These are phyloP conservation scores for Sugiyamaella floridensis DNA, from an alignment of 805 yeast species.

Conservation along the genomic window DNA sequence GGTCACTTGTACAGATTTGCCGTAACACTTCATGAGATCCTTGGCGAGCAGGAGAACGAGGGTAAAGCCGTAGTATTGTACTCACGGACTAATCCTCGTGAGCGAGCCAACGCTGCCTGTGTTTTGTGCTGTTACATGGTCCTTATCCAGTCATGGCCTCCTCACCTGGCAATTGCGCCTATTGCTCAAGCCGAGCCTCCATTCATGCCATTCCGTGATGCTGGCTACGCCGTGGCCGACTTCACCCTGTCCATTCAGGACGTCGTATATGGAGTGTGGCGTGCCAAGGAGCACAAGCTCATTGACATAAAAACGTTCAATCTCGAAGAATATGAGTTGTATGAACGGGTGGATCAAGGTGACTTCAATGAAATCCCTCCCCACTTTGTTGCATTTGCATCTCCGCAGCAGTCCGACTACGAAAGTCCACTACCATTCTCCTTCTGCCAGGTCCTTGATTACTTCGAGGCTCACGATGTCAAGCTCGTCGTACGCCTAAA, in stretches of 20 bases:
- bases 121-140: conserved; percentile 90
- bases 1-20: conserved; percentile 95
- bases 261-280: conserved; percentile 92
- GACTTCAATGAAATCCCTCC: conserved; percentile 89
- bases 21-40: conserved; percentile 82
- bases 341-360: conserved; percentile 94
- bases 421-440: conserved; percentile 25
- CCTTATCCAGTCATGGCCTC: conserved; percentile 94
- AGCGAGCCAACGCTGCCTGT: conserved; percentile 91
- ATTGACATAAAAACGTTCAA: conserved; percentile 81
- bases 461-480: conserved; percentile 65
- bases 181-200: conserved; percentile 89
- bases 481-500: conserved; percentile 87
- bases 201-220: conserved; percentile 91
- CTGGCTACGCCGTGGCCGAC: conserved; percentile 94
- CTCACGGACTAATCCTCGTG: conserved; percentile 72
- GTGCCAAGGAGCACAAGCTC: conserved; percentile 89
- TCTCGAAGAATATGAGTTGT: conserved; percentile 88
- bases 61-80: conserved; percentile 88
- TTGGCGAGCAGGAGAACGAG: conserved; percentile 77
- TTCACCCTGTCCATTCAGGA: conserved; percentile 92
- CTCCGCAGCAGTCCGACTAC: conserved; percentile 55
- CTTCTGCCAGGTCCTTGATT: conserved; percentile 72
- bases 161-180: conserved; percentile 95
- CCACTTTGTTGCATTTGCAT: conserved; percentile 95